Percentiles rank a stretch among this genome's conserved stretches.
Evolutionary conservation across 352 stramenopile species (phyloP).

Genomic region (Globisporangium sylvaticum): DNA sequence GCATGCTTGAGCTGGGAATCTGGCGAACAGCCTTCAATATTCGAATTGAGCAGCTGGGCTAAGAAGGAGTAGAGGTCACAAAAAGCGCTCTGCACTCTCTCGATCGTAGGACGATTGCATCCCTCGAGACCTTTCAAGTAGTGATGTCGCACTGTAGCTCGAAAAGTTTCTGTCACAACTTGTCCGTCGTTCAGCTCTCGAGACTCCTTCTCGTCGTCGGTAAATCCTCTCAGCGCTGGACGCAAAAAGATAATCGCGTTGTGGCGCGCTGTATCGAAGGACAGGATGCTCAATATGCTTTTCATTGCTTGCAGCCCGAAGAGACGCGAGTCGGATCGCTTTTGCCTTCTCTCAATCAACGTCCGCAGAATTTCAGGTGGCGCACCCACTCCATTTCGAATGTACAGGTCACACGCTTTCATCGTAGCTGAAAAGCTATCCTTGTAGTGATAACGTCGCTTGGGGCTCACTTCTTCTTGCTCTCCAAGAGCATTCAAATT

Average conservation of each 20-base stretch:
- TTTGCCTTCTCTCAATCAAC: constrained; percentile 70
- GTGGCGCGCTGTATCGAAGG: constrained; percentile 74
- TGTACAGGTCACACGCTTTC: constrained; percentile 85
- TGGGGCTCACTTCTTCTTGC: constrained; percentile 21
- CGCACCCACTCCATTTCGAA: constrained; percentile 75
- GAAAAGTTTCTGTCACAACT: constrained; percentile 78
- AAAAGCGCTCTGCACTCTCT: constrained; percentile 64
- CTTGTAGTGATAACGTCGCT: constrained; percentile 42
- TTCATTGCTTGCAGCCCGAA: constrained; percentile 85
- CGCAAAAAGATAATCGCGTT: constrained; percentile 81
- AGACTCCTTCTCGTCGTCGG: constrained; percentile 80
- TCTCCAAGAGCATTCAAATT: constrained; percentile 15
- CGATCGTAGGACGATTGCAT: constrained; percentile 55
- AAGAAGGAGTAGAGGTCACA: constrained; percentile 72
- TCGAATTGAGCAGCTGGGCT: constrained; percentile 42
- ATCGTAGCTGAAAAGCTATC: constrained; percentile 75
- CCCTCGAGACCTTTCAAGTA: constrained; percentile 86
- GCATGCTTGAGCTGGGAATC: constrained; percentile 71
- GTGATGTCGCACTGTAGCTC: constrained; percentile 80
- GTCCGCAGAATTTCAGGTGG: constrained; percentile 70
- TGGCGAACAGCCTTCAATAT: constrained; percentile 20
- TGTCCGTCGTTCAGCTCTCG: constrained; percentile 72
- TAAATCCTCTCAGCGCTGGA: constrained; percentile 79
- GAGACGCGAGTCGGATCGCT: constrained; percentile 64
- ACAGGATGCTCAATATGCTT: constrained; percentile 58